Evolutionary conservation across 1,284 basidiomycete species (phyloP), one percentile per base, ranked within the genome.

Genomic region (Moniliella sp.): DNA sequence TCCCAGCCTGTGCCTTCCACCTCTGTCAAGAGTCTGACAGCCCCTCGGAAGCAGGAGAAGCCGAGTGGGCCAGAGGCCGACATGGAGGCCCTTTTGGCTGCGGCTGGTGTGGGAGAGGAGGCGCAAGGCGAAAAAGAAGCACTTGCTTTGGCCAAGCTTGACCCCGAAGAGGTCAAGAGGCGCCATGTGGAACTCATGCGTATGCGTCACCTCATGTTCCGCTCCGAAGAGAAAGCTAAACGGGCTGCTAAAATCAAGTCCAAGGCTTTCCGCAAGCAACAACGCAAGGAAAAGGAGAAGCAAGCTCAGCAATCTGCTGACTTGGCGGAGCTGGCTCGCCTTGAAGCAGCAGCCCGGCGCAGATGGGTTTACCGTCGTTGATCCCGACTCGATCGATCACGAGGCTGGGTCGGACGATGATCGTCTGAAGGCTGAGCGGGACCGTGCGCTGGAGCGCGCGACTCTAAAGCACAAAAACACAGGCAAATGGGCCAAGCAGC

Each of bases 231-330:
- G 23, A 88, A 88, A 59, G 81, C 83, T 7, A 81, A 79, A 53
- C 73, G 86, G 8, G 69, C 91, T 5, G 73, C 76, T 25, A 94
- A 91, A 65, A 94, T 97, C 65, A 94, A 97, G 68, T 79, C 75
- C 61, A 93, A 88, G 63, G 74, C 81, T 3, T 94, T 82, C 58
- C 69, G 84, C 23, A 76, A 78, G 47, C 69, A 94, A 30, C 74
- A 75, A 50, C 70, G 81, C 58, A 81, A 79, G 61, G 75, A 74
- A 61, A 70, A 66, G 44, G 75, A 72, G 51, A 21, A 46, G 25
- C n/a, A n/a, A n/a, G n/a, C n/a, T n/a, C n/a, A n/a, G n/a, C n/a
- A n/a, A n/a, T n/a, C n/a, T n/a, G n/a, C n/a, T n/a, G n/a, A n/a
- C n/a, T n/a, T n/a, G n/a, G n/a, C n/a, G n/a, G n/a, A n/a, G n/a